Conservation (phyloP, 345 rosid genomes). For the Gossypium longicalyx region DNA sequence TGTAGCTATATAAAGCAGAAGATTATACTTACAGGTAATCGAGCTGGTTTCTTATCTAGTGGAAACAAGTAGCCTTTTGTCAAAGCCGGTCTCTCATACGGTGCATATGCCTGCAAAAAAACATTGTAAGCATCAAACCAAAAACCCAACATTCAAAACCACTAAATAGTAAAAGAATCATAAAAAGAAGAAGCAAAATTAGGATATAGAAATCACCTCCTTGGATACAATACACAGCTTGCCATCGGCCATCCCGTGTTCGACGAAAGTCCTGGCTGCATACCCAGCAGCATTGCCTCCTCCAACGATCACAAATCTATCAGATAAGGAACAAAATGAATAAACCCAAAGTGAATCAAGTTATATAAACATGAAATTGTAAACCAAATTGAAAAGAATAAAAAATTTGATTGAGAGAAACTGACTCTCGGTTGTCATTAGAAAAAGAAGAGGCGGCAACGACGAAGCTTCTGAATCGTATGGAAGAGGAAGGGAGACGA, state of each 20-base stretch:
- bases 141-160: not conserved
- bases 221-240: conserved; percentile 80
- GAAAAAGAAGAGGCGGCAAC: conserved; percentile 57
- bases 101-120: conserved; percentile 66
- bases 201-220: conserved; percentile 49
- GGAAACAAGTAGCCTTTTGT: conserved; percentile 95
- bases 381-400: not conserved
- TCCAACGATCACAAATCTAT: conserved; percentile 80
- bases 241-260: conserved; percentile 91
- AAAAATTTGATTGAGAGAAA: not conserved
- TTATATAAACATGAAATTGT: not conserved
- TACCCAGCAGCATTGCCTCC: conserved; percentile 99
- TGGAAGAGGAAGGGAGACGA: conserved; percentile 28
- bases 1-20: not conserved
- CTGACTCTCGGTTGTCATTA: conserved; percentile 86
- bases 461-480: conserved; percentile 37
- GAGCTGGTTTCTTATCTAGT: conserved; percentile 82
- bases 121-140: conserved; percentile 5
- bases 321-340: not conserved
- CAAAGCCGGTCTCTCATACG: conserved; percentile 96
- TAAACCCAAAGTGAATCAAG: conserved; percentile 4
- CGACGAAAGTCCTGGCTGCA: conserved; percentile 91
- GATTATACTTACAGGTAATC: conserved; percentile 65
- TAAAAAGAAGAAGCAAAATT: not conserved
- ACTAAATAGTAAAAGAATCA: not conserved